These are phyloP conservation scores for Candida tropicalis DNA, from an alignment of 1,139 yeast genomes.

Conservation along the genomic window DNA sequence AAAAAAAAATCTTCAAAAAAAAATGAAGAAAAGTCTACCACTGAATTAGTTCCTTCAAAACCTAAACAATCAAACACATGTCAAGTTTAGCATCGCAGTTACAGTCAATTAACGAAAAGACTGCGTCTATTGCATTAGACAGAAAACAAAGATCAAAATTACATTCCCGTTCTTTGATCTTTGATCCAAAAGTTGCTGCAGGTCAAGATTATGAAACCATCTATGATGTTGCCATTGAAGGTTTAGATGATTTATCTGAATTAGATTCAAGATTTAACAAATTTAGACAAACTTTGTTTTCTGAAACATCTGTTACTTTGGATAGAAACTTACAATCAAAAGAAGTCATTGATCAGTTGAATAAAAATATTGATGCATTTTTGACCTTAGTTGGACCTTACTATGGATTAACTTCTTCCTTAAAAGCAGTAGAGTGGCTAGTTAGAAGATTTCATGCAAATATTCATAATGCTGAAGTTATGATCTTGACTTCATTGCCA, in stretches of 20 bases:
- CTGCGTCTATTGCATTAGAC: conserved; percentile 78
- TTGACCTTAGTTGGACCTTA: conserved; percentile 74
- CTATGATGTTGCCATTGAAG: conserved; percentile 71
- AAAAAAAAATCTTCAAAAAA: conserved; percentile 6
- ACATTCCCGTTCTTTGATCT: conserved; percentile 86
- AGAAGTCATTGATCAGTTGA: conserved; percentile 74
- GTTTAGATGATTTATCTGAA: conserved; percentile 68
- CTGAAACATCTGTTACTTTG: conserved; percentile 73
- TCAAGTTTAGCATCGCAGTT: conserved; percentile 81
- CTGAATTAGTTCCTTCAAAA: neutral
- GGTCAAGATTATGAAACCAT: conserved; percentile 90
- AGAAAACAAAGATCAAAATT: conserved; percentile 83
- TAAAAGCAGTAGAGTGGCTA: conserved; percentile 92
- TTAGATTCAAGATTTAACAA: conserved; percentile 74
- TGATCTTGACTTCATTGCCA: conserved; percentile 74
- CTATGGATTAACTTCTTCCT: conserved; percentile 72
- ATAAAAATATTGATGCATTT: conserved; percentile 74
- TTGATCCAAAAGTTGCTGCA: conserved; percentile 85
- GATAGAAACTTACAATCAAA: conserved; percentile 80
- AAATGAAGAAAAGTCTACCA: neutral
- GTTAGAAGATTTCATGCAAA: conserved; percentile 90
- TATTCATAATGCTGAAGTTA: conserved; percentile 71
- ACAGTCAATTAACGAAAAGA: conserved; percentile 65
- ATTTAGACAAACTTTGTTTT: conserved; percentile 74
- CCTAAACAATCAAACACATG: conserved; percentile 23